Conservation (phyloP, 2,329 filamentous ascomycete species). For the Sphaerostilbella broomeana region DNA sequence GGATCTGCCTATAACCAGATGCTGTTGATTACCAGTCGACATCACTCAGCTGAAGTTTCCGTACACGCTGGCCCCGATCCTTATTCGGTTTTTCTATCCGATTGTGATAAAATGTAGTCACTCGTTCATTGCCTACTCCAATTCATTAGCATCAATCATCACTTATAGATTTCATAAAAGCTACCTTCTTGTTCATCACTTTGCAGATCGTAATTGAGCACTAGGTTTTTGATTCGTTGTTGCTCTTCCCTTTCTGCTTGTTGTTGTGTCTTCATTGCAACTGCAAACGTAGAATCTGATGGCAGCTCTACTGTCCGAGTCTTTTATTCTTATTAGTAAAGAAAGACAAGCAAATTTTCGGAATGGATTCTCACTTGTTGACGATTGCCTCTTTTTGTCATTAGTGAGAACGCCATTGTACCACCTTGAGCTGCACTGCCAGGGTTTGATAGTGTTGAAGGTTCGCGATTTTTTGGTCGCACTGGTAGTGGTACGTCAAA, state of each 20-base stretch:
- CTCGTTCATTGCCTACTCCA: slow-evolving; percentile 44
- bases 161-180: too few relatives aligned
- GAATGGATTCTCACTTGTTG: slow-evolving; percentile 63
- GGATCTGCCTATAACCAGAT: too few relatives aligned
- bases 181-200: slow-evolving; percentile 73
- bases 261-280: slow-evolving; percentile 94
- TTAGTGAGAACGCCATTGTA: slow-evolving; percentile 94
- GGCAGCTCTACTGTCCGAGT: slow-evolving; percentile 86
- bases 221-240: slow-evolving; percentile 95
- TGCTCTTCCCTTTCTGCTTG: slow-evolving; percentile 94
- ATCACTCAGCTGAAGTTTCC: slow-evolving; percentile 91
- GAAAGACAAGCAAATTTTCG: slow-evolving; percentile 8
- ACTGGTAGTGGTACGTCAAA: slow-evolving; percentile 98
- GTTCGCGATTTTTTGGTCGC: slow-evolving; percentile 61
- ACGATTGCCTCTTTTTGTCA: slow-evolving; percentile 93
- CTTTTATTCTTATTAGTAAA: slow-evolving; percentile 35
- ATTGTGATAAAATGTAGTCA: slow-evolving; percentile 43
- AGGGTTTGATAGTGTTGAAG: slow-evolving; percentile 25
- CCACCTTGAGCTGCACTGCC: slow-evolving; percentile 20
- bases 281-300: slow-evolving; percentile 86
- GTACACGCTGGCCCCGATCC: slow-evolving; percentile 71
- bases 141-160: slow-evolving; percentile 31
- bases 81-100: slow-evolving; percentile 50
- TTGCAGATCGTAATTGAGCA: slow-evolving; percentile 93
- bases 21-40: slow-evolving; percentile 75